Base-by-base conservation (phyloP, 1,284 basidiomycete genomes). In the Pseudozyma tsukubaensis region DNA sequence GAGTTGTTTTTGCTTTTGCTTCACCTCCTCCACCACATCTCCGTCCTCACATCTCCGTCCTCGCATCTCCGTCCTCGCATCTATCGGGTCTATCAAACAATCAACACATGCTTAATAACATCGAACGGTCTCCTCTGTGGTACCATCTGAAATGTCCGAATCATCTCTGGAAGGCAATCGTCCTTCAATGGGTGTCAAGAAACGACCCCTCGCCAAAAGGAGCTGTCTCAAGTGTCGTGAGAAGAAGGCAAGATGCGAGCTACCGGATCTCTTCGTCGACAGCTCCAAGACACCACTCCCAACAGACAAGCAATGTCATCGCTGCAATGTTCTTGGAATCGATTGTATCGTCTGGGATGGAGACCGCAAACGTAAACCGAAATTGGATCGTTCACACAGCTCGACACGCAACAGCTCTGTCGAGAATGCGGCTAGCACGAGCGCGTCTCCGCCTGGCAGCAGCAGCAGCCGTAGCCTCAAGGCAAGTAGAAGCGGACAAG, bases 341-440 rank as follows among this genome's bases (percentile, higher is more conserved):
- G 67, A 68, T 18, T 78, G 77, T 40, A 39, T 76, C 52, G 71
- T 78, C 24, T 77, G 61, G 59, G 75, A 77, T 45, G 75, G 68
- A 37, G 72, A 77, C 34, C 62, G 75, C 45, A 77, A 77, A 53
- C 55, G 67, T 19, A 72, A 67, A 44, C 67, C 60, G 0, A 64
- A 48, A 29, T 44, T 58, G 2, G 50, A 54, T 0, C 34, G 13
- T 16, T 44, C 18, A 12, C 2, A 32, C 29, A 32, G 34, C 9
- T 44, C 50, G 13, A 49, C 55, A 18, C 44, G 43, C 8, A 50
- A 44, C 21, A 37, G 37, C 37, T 44, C 55, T n/a, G 52, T 37
- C 14, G 52, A 50, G 36, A 50, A 34, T 16, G 40, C 18, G 43
- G 16, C 29, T 43, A 9, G 16, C n/a, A n/a, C 42, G 42, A 43